Conservation (phyloP, 78 protist genomes). For the Dictyostelium firmibasis region DNA sequence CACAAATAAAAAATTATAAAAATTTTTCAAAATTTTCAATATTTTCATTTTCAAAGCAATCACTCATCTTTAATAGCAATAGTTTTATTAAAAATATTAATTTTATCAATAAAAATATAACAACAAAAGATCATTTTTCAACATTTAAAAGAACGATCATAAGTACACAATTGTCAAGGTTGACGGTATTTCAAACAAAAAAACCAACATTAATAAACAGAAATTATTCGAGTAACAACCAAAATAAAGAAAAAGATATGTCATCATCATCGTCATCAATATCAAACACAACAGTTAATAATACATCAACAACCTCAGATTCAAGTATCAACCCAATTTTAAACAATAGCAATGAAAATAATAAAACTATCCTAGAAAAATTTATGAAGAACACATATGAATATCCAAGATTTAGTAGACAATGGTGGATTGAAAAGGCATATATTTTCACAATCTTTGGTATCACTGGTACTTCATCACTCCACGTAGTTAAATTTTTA, state of each 20-base stretch:
- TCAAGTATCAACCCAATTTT: background rate
- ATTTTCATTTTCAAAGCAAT: background rate
- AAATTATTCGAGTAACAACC: background rate
- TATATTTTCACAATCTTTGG: slow-evolving; percentile 27
- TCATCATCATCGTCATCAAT: background rate
- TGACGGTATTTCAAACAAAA: no score
- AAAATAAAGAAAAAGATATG: background rate
- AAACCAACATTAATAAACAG: background rate
- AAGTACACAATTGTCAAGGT: background rate
- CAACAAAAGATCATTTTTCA: no score
- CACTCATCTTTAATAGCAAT: background rate
- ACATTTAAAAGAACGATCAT: no score
- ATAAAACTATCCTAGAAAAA: slow-evolving; percentile 20
- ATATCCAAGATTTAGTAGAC: slow-evolving; percentile 29
- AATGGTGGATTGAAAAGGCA: slow-evolving; percentile 45
- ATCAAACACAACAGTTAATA: background rate
- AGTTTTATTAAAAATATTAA: background rate
- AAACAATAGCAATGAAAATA: background rate
- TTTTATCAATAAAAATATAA: background rate
- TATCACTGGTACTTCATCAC: slow-evolving; percentile 53
- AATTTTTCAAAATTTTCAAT: background rate
- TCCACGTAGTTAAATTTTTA: slow-evolving; percentile 15
- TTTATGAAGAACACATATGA: slow-evolving; percentile 62
- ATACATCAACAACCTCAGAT: background rate
- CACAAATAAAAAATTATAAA: background rate